Evolutionary conservation across 2,329 filamentous ascomycete genomes (phyloP).

Genomic region (Mycogone perniciosa): DNA sequence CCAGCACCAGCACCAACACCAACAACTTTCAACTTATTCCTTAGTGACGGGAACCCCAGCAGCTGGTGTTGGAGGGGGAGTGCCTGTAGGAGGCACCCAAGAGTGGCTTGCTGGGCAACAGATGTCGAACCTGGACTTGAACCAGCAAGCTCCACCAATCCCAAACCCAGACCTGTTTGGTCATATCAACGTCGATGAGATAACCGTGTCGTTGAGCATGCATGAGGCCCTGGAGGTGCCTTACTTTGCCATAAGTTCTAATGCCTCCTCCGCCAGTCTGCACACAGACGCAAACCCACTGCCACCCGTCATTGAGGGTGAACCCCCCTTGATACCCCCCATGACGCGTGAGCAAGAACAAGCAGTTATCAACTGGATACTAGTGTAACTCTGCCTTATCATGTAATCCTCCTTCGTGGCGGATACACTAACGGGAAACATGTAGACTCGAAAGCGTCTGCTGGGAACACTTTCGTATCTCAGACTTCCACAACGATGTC

Average conservation of each 20-base stretch:
- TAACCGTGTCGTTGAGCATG: conserved; percentile 36
- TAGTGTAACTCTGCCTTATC: conserved; percentile 36
- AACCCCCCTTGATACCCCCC: not conserved
- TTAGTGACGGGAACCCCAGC: conserved; percentile 1
- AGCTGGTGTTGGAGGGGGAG: not conserved
- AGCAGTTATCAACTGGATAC: conserved; percentile 46
- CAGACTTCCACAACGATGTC: conserved; percentile 31
- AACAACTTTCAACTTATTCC: not conserved
- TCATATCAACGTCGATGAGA: conserved; percentile 30
- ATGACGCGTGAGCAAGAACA: conserved; percentile 36
- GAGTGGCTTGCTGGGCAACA: conserved; percentile 5
- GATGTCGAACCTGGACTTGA: conserved; percentile 6
- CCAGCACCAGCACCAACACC: not conserved
- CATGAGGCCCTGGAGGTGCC: conserved; percentile 37
- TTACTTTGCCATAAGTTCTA: conserved; percentile 35
- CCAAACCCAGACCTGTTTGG: conserved; percentile 24
- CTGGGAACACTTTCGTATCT: conserved; percentile 42
- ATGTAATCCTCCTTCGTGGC: not conserved
- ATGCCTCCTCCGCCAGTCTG: conserved; percentile 16
- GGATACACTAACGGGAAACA: no score
- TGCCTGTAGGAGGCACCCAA: conserved; percentile 2
- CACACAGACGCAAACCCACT: conserved; percentile 16
- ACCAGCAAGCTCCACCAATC: conserved; percentile 7
- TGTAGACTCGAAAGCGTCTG: conserved; percentile 46
- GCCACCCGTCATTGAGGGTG: conserved; percentile 19